A percentile compares a stretch with the other conserved stretches of the same genome.
Conservation (phyloP, 345 rosid genomes). For the Dipteronia sinensis region DNA sequence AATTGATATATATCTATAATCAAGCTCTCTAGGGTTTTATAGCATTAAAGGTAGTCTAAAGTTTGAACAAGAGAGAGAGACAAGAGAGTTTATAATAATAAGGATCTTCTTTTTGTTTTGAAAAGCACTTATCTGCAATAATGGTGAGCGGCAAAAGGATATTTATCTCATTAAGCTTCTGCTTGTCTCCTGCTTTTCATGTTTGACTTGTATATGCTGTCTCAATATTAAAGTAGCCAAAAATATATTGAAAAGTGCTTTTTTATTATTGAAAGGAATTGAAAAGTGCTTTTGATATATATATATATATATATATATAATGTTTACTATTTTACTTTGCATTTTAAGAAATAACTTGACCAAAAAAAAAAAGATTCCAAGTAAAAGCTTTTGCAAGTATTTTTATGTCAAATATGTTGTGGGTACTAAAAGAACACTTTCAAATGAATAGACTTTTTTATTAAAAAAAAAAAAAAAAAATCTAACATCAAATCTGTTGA, state of each 20-base stretch:
- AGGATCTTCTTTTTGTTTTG: constrained; percentile 2
- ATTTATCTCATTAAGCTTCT: constrained; percentile 11
- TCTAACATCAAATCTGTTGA: too few species aligned
- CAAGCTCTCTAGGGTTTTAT: neutral
- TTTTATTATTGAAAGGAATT: too few species aligned
- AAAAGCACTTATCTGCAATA: constrained; percentile 16
- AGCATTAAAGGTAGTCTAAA: constrained; percentile 20
- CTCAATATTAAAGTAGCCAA: neutral
- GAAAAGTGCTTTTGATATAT: too few species aligned
- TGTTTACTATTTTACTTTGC: neutral
- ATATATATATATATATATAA: too few species aligned
- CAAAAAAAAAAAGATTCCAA: too few species aligned
- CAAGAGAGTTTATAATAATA: neutral
- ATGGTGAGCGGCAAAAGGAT: constrained; percentile 31
- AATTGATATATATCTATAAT: neutral
- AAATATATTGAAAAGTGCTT: too few species aligned
- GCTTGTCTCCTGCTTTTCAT: constrained; percentile 15
- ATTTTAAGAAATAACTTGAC: neutral
- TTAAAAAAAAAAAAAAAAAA: too few species aligned
- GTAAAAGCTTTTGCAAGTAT: neutral
- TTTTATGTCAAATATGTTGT: neutral
- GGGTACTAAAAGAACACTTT: too few species aligned
- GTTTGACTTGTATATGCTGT: neutral
- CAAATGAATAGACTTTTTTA: too few species aligned
- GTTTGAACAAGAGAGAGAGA: constrained; percentile 27